Conservation (phyloP, 768 basidiomycete genomes). For the Tylopilus plumbeoviolaceoides region DNA sequence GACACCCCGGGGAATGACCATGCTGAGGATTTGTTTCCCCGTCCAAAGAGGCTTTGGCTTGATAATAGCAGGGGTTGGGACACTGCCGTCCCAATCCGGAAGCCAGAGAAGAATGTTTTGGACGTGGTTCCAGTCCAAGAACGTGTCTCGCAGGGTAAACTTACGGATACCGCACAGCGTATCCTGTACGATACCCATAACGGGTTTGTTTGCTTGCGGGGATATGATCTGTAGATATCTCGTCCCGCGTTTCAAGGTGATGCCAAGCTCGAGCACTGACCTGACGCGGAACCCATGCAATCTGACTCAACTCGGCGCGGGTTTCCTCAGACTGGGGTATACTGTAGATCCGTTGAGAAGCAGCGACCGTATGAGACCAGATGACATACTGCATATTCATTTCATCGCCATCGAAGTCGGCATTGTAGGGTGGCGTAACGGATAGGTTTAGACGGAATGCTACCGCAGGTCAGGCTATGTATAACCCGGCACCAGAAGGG, state of each 20-base stretch:
- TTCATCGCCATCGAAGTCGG: constrained; percentile 99
- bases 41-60: constrained; percentile 98
- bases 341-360: constrained; percentile 38
- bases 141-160: constrained; percentile 92
- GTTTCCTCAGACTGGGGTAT: constrained; percentile 99
- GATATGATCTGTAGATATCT: constrained; percentile 76
- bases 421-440: constrained; percentile 98
- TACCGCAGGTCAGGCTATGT: constrained; percentile 31
- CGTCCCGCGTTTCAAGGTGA: neutral
- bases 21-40: constrained; percentile 91
- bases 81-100: constrained; percentile 92
- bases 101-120: constrained; percentile 99
- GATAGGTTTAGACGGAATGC: constrained; percentile 98
- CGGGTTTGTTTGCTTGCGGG: constrained; percentile 98
- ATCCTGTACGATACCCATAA: constrained; percentile 99
- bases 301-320: constrained; percentile 94
- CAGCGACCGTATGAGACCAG: neutral
- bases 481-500: neutral
- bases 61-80: constrained; percentile 91
- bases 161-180: constrained; percentile 97
- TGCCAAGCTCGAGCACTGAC: constrained; percentile 36
- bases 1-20: constrained; percentile 93
- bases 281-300: constrained; percentile 98
- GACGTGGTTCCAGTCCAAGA: constrained; percentile 92
- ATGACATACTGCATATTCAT: constrained; percentile 99